phyloP scores from a whole-genome alignment of 2,329 filamentous ascomycete genomes.

The Colletotrichum cuscutae region DNA sequence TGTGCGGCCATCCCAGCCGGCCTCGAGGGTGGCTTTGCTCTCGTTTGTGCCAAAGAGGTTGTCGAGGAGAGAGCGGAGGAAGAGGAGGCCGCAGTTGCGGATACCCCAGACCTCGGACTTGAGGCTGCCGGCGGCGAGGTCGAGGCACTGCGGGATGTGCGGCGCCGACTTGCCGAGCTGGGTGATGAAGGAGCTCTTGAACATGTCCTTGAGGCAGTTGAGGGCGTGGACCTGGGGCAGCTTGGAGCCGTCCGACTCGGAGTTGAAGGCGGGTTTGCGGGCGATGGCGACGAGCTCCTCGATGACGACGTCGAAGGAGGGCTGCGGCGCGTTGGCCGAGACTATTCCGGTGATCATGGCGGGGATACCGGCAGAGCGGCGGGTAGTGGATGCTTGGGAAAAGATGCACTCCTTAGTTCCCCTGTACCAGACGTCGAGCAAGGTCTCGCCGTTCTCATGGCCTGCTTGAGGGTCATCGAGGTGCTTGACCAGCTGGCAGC shows the following conservation, averaged over 20 bases:
- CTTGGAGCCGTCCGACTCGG: conserved; percentile 70
- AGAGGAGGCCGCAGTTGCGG: conserved; percentile 89
- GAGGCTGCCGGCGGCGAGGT: conserved; percentile 83
- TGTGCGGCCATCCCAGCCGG: conserved; percentile 71
- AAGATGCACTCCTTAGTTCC: conserved; percentile 77
- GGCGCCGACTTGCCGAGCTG: conserved; percentile 78
- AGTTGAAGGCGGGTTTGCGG: conserved; percentile 59
- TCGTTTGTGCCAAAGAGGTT: conserved; percentile 80
- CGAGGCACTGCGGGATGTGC: conserved; percentile 78
- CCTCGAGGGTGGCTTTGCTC: conserved; percentile 71
- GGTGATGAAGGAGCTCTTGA: conserved; percentile 82
- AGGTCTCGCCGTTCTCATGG: conserved; percentile 45
- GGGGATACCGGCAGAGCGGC: conserved; percentile 91
- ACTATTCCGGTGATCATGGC: conserved; percentile 86
- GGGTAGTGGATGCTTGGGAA: conserved; percentile 82
- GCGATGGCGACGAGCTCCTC: conserved; percentile 70
- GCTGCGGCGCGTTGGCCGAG: conserved; percentile 67
- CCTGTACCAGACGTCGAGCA: conserved; percentile 79
- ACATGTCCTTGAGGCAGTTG: conserved; percentile 92
- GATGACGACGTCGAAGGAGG: conserved; percentile 74
- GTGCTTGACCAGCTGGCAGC: conserved; percentile 74
- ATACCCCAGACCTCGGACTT: conserved; percentile 91
- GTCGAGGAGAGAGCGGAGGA: conserved; percentile 87
- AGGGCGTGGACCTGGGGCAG: conserved; percentile 93
- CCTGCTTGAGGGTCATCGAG: conserved; percentile 41